Evolutionary conservation across 1,284 basidiomycete genomes (phyloP).

Genomic region (Apiotrichum siamense): DNA sequence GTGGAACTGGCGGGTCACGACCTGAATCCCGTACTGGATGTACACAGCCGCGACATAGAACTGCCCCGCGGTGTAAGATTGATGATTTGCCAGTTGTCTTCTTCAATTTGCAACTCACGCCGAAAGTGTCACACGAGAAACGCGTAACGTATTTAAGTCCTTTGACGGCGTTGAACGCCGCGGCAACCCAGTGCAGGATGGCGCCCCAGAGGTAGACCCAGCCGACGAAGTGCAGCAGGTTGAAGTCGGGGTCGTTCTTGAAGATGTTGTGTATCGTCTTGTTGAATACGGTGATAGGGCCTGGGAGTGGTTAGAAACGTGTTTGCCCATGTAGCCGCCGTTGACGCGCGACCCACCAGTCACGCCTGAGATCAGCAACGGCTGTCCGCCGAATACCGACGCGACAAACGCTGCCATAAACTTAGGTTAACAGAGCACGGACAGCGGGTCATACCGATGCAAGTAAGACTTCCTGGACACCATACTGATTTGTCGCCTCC

Average conservation of each 20-base stretch:
- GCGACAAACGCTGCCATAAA: constrained; percentile 92
- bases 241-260: constrained; percentile 37
- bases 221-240: constrained; percentile 79
- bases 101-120: too few relatives aligned
- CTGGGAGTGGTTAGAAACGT: too few relatives aligned
- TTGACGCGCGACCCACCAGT: constrained; percentile 74
- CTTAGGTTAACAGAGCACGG: constrained; percentile 44
- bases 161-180: constrained; percentile 76
- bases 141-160: constrained; percentile 80
- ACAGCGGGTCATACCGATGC: constrained; percentile 36
- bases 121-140: constrained; percentile 88
- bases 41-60: constrained; percentile 65
- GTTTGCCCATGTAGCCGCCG: too few relatives aligned
- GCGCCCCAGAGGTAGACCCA: constrained; percentile 94
- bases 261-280: constrained; percentile 82
- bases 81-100: too few relatives aligned
- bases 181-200: constrained; percentile 83
- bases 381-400: constrained; percentile 82
- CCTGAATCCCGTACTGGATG: constrained; percentile 75
- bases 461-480: constrained; percentile 72
- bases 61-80: constrained; percentile 47
- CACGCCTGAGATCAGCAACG: constrained; percentile 87
- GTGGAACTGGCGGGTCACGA: constrained; percentile 66
- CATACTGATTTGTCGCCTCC: constrained; percentile 79
- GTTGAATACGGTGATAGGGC: constrained; percentile 85